These are phyloP conservation scores for Lobosporangium transversale DNA, from an alignment of 192 early-diverging fungal genomes.

Conservation along the genomic window DNA sequence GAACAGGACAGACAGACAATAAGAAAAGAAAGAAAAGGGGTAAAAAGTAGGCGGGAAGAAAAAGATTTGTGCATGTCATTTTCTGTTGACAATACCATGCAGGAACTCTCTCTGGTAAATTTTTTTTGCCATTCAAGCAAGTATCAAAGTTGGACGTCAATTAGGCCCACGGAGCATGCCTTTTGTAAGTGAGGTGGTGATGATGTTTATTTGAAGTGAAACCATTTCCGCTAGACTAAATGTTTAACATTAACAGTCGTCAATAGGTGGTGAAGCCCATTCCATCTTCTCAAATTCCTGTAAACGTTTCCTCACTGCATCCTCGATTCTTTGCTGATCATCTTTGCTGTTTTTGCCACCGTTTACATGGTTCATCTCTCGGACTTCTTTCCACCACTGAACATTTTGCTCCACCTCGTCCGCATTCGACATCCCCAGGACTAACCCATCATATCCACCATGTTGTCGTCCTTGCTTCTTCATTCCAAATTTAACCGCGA, in stretches of 20 bases:
- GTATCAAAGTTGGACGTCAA: too few relatives aligned
- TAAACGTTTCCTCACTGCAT: slow-evolving; percentile 48
- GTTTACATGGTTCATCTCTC: neutral
- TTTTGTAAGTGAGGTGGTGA: too few relatives aligned
- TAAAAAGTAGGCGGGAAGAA: neutral
- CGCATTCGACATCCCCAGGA: slow-evolving; percentile 59
- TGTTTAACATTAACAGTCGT: slow-evolving; percentile 34
- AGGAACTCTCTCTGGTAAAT: neutral
- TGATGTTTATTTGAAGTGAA: too few relatives aligned
- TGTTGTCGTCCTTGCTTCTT: slow-evolving; percentile 35
- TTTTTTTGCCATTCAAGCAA: too few relatives aligned
- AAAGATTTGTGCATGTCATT: neutral
- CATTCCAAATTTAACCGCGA: slow-evolving; percentile 65
- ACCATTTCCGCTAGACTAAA: too few relatives aligned
- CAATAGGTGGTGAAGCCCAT: slow-evolving; percentile 56
- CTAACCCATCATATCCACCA: too few relatives aligned
- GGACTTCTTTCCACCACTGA: slow-evolving; percentile 37
- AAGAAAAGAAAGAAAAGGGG: slow-evolving; percentile 7
- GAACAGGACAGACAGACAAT: too few relatives aligned
- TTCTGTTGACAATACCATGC: neutral
- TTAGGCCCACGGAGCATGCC: too few relatives aligned
- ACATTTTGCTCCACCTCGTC: slow-evolving; percentile 60
- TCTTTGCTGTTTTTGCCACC: slow-evolving; percentile 22
- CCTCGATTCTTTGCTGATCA: slow-evolving; percentile 33
- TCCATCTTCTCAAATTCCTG: slow-evolving; percentile 52